A percentile compares a stretch with the other conserved stretches of the same genome.
Conservation (phyloP, 2,329 filamentous ascomycete species). For the Helotiales sp. region DNA sequence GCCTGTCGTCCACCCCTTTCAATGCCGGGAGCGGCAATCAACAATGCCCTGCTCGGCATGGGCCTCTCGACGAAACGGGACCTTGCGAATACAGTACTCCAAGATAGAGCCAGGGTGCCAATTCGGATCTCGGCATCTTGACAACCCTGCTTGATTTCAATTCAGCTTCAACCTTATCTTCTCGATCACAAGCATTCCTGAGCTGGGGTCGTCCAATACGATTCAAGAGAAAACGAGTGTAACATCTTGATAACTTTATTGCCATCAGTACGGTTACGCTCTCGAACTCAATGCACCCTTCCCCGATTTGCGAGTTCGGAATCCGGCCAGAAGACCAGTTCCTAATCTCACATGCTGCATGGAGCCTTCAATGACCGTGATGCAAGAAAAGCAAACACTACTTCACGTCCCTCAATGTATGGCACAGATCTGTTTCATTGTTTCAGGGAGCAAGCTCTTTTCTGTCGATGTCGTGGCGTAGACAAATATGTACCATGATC, state of each 20-base stretch:
- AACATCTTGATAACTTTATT: no score
- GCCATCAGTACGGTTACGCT: no score
- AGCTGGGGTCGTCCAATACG: background rate
- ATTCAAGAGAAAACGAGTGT: background rate
- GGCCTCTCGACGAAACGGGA: background rate
- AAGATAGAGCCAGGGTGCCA: background rate
- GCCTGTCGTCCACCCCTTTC: background rate
- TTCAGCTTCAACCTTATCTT: background rate
- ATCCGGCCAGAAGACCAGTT: no score
- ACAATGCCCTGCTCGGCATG: background rate
- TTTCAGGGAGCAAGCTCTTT: no score
- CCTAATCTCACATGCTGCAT: no score
- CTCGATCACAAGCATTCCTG: background rate
- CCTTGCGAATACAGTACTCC: background rate
- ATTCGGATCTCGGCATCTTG: background rate
- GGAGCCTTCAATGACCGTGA: no score
- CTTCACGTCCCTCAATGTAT: no score
- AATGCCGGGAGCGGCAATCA: background rate
- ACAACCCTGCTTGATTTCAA: background rate
- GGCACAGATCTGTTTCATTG: no score
- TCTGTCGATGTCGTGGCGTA: no score
- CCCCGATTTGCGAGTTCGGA: no score
- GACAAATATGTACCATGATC: background rate
- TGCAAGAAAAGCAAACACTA: no score
- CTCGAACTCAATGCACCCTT: no score